Base-by-base conservation (phyloP, 2,329 filamentous ascomycete genomes). In the Epicoccum nigrum region DNA sequence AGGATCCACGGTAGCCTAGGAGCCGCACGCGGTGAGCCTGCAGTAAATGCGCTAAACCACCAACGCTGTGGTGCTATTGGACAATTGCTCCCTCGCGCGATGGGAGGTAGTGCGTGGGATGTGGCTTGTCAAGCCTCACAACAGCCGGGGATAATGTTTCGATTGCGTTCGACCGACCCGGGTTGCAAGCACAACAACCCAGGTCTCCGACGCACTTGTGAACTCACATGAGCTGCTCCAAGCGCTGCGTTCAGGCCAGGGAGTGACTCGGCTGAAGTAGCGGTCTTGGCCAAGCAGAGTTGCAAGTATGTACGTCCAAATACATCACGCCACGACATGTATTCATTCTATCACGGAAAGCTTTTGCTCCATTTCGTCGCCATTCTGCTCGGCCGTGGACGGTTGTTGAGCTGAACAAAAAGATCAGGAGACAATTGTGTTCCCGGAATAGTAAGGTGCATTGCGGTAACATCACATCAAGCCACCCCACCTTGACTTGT, bases 121-220 rank as follows among this genome's bases (percentile, higher is more conserved):
- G 55, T 56, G 57, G 59, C 59, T 62, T 54, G 49, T 40, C 11
- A 21, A 32, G 39, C 52, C 55, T 46, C 40, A 46, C 51, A 38
- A 28, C 37, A 35, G 28, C 52, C 44, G 16, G 25, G 40, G 27
- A 32, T 43, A 56, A 42, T 35, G 54, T 56, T 46, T 54, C 30
- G 40, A 45, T 20, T 43, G 63, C 63, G 63, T 40, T 66, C 63
- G 63, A 61, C 63, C 63, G 63, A 55, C 25, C 58, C 52, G 56
- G 47, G 44, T 37, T 43, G 28, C 43, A 51, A 41, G 34, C 7
- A 4, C n/a, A 38, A n/a, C 41, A 25, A 40, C 45, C 53, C 56
- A 57, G 23, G 30, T 52, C 19, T 51, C 54, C 51, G 54, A 45
- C 30, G 30, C 27, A 30, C 45, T 37, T 39, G 20, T 35, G 33